Base-by-base conservation (phyloP, 208 protist genomes). In the Angomonas desouzai region DNA sequence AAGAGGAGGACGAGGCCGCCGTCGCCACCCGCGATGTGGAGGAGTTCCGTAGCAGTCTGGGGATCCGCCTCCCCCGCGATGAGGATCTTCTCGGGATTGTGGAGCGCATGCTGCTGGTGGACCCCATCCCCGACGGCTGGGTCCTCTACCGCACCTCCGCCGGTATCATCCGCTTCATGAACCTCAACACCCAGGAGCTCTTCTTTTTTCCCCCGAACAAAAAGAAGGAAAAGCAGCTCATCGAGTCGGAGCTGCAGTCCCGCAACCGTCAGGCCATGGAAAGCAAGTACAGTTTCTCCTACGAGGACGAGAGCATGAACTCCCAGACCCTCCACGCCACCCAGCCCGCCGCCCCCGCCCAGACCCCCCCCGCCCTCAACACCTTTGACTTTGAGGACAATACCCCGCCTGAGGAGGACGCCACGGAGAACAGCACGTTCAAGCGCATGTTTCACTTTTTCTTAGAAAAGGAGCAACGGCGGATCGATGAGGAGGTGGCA, bases 101-200 rank as follows among this genome's bases (percentile, higher is more conserved):
- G 13, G 85, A 92, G 66, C 76, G 87, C 27, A 90, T 95, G 84
- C 70, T 95, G 10, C 71, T 93, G 48, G 81, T 85, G 10, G 89
- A 95, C 55, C 53, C 74, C n/a, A 84, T 95, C 45, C 89, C 89
- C 0, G 85, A 93, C 36, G 89, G 86, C 0, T 95, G 89, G 89
- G 86, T 92, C 51, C 71, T 95, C 51, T 95, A 91, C 64, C 89
- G 89, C 57, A 93, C 84, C n/a, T 83, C 82, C 28, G 76, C 84
- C 3, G 89, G 89, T 22, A 78, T 93, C 47, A 83, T 95, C 48
- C 85, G 89, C 49, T 95, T 95, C 64, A 82, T 92, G 73, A 90
- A 93, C 68, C 64, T 92, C 66, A 95, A 89, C 75, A 95, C 89
- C 18, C 84, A 93, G 66, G 84, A 95, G 67, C 83, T 95, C 53